Evolutionary conservation across 129 eudicot genomes (phyloP).

Genomic region (Flaveria bidentis): DNA sequence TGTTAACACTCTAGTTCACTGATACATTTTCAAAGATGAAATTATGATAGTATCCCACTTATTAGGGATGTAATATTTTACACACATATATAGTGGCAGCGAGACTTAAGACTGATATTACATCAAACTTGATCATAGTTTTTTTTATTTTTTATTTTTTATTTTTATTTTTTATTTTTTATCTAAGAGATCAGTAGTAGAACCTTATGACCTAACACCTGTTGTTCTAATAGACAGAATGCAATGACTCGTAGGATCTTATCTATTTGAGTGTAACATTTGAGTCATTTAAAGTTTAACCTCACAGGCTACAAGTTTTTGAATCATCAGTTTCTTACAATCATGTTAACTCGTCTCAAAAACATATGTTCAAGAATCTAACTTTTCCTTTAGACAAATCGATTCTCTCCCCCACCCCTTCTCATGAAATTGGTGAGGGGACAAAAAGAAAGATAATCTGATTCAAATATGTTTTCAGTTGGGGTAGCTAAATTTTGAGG

Average conservation of each 20-base stretch:
- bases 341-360: conserved; percentile 1
- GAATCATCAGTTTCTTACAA: conserved; percentile 17
- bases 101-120: too few relatives aligned
- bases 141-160: too few relatives aligned
- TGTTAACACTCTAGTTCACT: too few relatives aligned
- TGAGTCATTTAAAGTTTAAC: not conserved
- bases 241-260: too few relatives aligned
- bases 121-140: too few relatives aligned
- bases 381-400: not conserved
- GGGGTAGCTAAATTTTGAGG: conserved; percentile 36
- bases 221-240: too few relatives aligned
- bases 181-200: too few relatives aligned
- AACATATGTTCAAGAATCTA: conserved; percentile 20
- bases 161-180: too few relatives aligned
- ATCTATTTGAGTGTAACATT: not conserved
- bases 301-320: conserved; percentile 12
- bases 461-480: conserved; percentile 29
- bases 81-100: too few relatives aligned
- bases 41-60: too few relatives aligned
- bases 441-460: not conserved
- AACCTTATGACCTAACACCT: too few relatives aligned
- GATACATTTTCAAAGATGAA: not conserved
- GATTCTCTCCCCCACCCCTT: not conserved
- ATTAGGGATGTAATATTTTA: too few relatives aligned
- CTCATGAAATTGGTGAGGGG: conserved; percentile 3